Evolutionary conservation across 805 yeast genomes (phyloP), one percentile per base, ranked within the genome.

Genomic region (Kockiozyma suomiensis): DNA sequence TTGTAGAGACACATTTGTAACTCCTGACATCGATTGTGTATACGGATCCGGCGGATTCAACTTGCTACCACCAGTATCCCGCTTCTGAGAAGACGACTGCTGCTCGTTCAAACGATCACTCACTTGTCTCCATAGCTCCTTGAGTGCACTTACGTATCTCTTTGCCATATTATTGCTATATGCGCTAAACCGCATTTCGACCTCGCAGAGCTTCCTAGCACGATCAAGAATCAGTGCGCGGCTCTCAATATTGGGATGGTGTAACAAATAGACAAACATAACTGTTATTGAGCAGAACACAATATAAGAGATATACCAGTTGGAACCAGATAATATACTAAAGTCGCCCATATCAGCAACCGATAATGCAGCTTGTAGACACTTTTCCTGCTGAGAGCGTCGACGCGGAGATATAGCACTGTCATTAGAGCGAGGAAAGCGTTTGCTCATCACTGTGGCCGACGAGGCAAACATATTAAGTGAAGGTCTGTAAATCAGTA

Each of bases 201-300:
- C 45, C 17, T 54, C 64, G 33, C 65, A 61, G 8, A 57, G 40
- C 37, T 60, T 53, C n/a, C 56, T 28, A n/a, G 64, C 65, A 3
- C 50, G 15, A 7, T 51, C 54, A 21, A 61, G 41, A n/a, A 61
- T 50, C n/a, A n/a, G 25, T 6, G 28, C 23, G 15, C 53, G 40
- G 1, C 38, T 17, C 3, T 50, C 43, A 3, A 54, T 26, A 6
- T 26, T 21, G 12, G 65, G 59, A 53, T 56, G 48, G 25, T 57
- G 59, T 1, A 57, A 41, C 25, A 61, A 45, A 43, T 59, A 61
- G 23, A 61, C 59, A 54, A 61, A 61, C 65, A 61, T 61, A 37
- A 61, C 59, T 6, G 64, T 61, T 21, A 54, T 47, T 5, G 65
- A 50, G 37, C 65, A 61, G 37, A 61, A 61, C n/a, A 35, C 56